These are phyloP conservation scores for Aspergillus luchuensis DNA, from an alignment of 2,329 filamentous ascomycete genomes.

Conservation along the genomic window DNA sequence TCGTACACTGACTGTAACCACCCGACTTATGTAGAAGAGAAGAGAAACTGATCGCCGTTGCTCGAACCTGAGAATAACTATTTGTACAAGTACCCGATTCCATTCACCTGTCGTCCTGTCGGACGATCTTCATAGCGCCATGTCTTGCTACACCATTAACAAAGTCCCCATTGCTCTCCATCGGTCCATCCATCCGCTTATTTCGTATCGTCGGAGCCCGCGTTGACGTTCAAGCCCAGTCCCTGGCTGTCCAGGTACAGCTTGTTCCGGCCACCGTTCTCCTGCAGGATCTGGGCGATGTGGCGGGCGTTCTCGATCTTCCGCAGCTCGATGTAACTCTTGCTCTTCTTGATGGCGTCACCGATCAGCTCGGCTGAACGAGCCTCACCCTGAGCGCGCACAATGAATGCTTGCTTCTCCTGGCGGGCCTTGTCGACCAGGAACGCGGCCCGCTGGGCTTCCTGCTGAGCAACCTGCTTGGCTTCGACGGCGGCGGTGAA, in stretches of 20 bases:
- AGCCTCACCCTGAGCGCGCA: constrained; percentile 98
- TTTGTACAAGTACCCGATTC: constrained; percentile 38
- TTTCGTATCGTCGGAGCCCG: constrained; percentile 33
- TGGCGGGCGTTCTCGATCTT: constrained; percentile 95
- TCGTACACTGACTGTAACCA: background rate
- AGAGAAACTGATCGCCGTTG: constrained; percentile 37
- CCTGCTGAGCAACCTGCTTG: constrained; percentile 76
- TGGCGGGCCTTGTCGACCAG: constrained; percentile 98
- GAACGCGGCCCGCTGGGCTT: constrained; percentile 95
- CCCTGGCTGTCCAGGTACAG: constrained; percentile 90
- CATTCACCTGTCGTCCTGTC: constrained; percentile 16
- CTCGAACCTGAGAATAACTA: constrained; percentile 35
- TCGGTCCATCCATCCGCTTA: constrained; percentile 24
- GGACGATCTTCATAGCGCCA: constrained; percentile 14
- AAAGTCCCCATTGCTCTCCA: background rate
- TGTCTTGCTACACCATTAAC: background rate
- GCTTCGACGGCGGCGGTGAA: constrained; percentile 70
- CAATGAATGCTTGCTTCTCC: constrained; percentile 98
- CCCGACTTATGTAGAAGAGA: constrained; percentile 25
- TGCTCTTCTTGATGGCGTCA: constrained; percentile 99
- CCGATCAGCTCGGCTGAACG: constrained; percentile 97
- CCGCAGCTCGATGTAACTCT: constrained; percentile 93
- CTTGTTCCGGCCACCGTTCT: constrained; percentile 85
- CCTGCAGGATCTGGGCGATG: constrained; percentile 86
- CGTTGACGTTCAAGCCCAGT: constrained; percentile 80